Evolutionary conservation across 371 early-diverging fungal species (phyloP).

Genomic region (Syncephalastrum contaminatum): DNA sequence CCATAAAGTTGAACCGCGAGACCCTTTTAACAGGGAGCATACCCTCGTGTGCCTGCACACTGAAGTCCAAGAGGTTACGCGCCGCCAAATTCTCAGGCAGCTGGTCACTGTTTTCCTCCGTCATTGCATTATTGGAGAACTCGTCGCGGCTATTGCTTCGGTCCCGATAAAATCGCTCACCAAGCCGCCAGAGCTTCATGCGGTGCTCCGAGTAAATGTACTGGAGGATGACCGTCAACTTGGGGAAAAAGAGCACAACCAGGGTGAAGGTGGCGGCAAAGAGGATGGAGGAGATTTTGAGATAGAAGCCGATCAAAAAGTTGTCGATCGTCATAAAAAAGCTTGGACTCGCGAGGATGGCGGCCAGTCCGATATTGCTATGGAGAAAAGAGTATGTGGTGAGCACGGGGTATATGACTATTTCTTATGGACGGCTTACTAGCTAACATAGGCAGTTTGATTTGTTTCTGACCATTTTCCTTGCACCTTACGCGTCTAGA

Average conservation of each 20-base stretch:
- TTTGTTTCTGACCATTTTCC: conserved; percentile 45
- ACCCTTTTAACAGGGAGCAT: conserved; percentile 40
- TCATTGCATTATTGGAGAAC: conserved; percentile 4
- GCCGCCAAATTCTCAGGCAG: conserved; percentile 19
- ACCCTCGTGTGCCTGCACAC: conserved; percentile 38
- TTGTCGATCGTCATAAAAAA: conserved; percentile 28
- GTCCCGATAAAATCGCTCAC: conserved; percentile 6
- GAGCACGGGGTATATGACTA: neutral
- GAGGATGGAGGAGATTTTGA: conserved; percentile 28
- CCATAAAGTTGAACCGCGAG: conserved; percentile 31
- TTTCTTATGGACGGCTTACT: conserved; percentile 30
- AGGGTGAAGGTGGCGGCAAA: conserved; percentile 37
- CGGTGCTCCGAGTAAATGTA: conserved; percentile 17
- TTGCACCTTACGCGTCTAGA: conserved; percentile 34
- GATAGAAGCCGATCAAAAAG: conserved; percentile 22
- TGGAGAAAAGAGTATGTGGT: conserved; percentile 4
- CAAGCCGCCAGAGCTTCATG: conserved; percentile 1
- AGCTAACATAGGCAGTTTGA: conserved; percentile 47
- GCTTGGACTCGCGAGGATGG: conserved; percentile 26
- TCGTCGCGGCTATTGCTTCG: conserved; percentile 18
- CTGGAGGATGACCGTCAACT: conserved; percentile 21
- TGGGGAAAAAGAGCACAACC: conserved; percentile 32
- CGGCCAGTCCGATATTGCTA: conserved; percentile 34
- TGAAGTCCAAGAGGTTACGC: conserved; percentile 31
- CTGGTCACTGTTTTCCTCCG: conserved; percentile 8